phyloP scores from a whole-genome alignment of 108 stramenopile species.

The Fragilaria crotonensis region DNA sequence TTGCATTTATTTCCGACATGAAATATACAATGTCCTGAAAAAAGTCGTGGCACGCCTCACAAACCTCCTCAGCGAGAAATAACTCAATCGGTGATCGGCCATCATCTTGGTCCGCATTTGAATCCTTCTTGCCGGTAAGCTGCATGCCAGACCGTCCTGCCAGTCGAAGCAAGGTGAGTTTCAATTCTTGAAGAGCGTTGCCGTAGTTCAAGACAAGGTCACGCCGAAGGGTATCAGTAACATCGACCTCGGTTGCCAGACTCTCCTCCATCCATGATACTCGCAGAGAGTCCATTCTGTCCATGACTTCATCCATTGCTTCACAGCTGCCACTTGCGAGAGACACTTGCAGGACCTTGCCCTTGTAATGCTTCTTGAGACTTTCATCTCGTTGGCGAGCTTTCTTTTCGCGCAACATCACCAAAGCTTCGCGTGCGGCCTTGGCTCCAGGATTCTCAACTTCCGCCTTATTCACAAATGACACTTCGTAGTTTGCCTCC shows the following conservation, averaged over 20 bases:
- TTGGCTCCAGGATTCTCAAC: slow-evolving; percentile 52
- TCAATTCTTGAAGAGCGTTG: slow-evolving; percentile 37
- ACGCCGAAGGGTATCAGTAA: slow-evolving; percentile 35
- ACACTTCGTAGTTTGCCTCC: slow-evolving; percentile 26
- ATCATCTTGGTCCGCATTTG: slow-evolving; percentile 33
- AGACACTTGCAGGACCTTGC: slow-evolving; percentile 44
- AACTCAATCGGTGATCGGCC: slow-evolving; percentile 38
- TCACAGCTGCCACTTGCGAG: slow-evolving; percentile 58
- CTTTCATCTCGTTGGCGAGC: slow-evolving; percentile 42
- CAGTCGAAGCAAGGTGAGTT: slow-evolving; percentile 25
- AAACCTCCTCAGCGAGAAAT: slow-evolving; percentile 28
- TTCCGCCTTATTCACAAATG: slow-evolving; percentile 47
- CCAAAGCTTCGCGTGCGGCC: slow-evolving; percentile 45
- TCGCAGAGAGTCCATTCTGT: slow-evolving; percentile 32
- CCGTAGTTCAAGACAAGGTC: slow-evolving; percentile 38
- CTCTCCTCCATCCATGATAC: slow-evolving; percentile 39
- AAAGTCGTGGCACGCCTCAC: slow-evolving; percentile 26
- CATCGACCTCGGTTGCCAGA: slow-evolving; percentile 18
- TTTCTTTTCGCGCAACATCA: slow-evolving; percentile 43
- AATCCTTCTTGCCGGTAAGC: slow-evolving; percentile 40
- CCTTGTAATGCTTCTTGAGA: slow-evolving; percentile 56
- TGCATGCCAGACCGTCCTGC: slow-evolving; percentile 54
- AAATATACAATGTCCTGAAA: slow-evolving; percentile 26
- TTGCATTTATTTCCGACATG: slow-evolving; percentile 21
- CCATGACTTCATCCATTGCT: slow-evolving; percentile 49